These are phyloP conservation scores for Aspergillus calidoustus DNA, from an alignment of 2,329 filamentous ascomycete species.

Conservation along the genomic window DNA sequence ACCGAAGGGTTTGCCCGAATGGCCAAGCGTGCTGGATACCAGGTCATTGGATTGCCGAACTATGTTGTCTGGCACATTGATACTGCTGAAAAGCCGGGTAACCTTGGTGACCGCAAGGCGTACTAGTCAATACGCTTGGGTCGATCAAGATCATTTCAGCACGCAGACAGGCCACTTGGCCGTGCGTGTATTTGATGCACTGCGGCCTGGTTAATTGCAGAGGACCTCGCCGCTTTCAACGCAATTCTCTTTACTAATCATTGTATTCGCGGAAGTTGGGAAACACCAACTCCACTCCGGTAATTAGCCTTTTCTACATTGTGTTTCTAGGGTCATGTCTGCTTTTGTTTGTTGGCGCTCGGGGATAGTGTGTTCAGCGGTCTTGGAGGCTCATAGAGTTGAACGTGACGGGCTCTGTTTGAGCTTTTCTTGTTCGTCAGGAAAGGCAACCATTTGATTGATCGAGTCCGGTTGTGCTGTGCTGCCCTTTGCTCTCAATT, in stretches of 20 bases:
- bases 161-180: conserved; percentile 15
- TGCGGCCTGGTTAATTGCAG: conserved; percentile 19
- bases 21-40: conserved; percentile 93
- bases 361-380: conserved; percentile 40
- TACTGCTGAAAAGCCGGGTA: conserved; percentile 91
- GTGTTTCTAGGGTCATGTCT: conserved; percentile 34
- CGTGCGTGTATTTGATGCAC: conserved; percentile 25
- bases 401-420: conserved; percentile 25
- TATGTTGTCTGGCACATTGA: conserved; percentile 99
- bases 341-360: conserved; percentile 40
- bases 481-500: not conserved
- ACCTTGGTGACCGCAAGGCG: conserved; percentile 54
- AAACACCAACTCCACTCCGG: conserved; percentile 37
- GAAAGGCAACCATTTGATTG: conserved; percentile 3
- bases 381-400: conserved; percentile 34
- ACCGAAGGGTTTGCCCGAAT: conserved; percentile 99
- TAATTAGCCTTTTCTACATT: conserved; percentile 40
- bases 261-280: conserved; percentile 30
- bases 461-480: not conserved
- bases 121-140: conserved; percentile 33
- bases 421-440: conserved; percentile 20
- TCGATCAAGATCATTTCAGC: conserved; percentile 8
- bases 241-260: conserved; percentile 24
- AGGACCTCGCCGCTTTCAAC: conserved; percentile 22
- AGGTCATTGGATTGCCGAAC: conserved; percentile 90